A percentile compares a stretch with the other conserved stretches of the same genome.
Conservation (phyloP, 768 basidiomycete species). For the Podaxis sp. region DNA sequence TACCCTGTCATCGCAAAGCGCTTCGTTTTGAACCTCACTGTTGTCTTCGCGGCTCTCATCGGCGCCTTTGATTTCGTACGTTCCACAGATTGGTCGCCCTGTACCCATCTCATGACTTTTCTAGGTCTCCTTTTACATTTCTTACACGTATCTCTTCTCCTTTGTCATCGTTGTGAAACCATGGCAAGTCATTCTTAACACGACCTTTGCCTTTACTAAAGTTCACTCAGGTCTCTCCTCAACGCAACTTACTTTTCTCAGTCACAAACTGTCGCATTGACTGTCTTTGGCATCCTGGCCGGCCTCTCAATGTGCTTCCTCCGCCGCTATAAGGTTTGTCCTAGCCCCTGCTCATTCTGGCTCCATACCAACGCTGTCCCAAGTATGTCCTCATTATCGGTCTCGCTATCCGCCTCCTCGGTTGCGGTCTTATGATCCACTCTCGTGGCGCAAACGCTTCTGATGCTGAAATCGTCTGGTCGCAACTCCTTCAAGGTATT, state of each 20-base stretch:
- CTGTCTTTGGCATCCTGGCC: constrained; percentile 61
- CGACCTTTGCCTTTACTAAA: constrained; percentile 1
- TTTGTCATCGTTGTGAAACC: constrained; percentile 56
- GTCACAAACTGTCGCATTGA: constrained; percentile 58
- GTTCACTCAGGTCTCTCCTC: constrained; percentile 44
- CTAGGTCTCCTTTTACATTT: constrained; percentile 65
- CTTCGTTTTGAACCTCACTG: constrained; percentile 57
- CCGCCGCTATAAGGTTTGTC: constrained; percentile 50
- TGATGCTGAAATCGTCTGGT: constrained; percentile 57
- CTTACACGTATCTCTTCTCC: constrained; percentile 73
- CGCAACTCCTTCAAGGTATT: constrained; percentile 71
- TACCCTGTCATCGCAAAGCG: constrained; percentile 61
- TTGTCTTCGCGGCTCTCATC: constrained; percentile 58
- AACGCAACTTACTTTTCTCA: constrained; percentile 65
- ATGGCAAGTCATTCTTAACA: constrained; percentile 31
- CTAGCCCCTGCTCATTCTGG: neutral
- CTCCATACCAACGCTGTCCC: neutral
- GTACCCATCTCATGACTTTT: constrained; percentile 2
- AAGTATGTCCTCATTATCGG: constrained; percentile 54
- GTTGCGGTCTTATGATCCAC: constrained; percentile 69
- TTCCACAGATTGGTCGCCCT: neutral
- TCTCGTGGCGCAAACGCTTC: constrained; percentile 62
- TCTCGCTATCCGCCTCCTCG: constrained; percentile 58
- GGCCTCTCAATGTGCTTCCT: constrained; percentile 55
- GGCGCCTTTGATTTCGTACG: constrained; percentile 65